Base-by-base conservation (phyloP, 2,329 filamentous ascomycete species). In the Aureobasidium melanogenum region DNA sequence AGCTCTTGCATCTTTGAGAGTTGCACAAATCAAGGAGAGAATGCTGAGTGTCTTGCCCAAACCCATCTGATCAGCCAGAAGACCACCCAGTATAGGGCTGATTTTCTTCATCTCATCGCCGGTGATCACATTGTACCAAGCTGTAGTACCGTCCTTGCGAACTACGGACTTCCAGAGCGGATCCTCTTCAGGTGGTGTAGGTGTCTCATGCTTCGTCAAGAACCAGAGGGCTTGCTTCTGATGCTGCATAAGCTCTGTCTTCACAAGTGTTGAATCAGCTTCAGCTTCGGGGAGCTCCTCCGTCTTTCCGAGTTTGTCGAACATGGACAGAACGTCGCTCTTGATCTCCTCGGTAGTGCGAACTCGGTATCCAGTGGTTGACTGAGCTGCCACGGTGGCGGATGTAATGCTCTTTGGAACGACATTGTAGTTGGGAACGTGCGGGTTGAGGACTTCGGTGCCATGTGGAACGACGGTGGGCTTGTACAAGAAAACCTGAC, bases 171-270 rank as follows among this genome's bases (percentile, higher is more conserved):
- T 85, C 91, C 92, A 97, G 39, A 96, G 83, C 84, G 17, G 43
- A 17, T 47, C 38, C 17, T 64, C 57, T 9, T 54, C 36, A 55
- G 44, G 44, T 28, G 39, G 50, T 2, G 64, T 61, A 0, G 84
- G 82, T 52, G 84, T 82, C 73, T 97, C 93, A 64, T 89, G 88
- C 22, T 83, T 82, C 10, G 80, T 84, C 87, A 97, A 91, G 71
- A 96, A 97, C 71, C 86, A 84, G 0, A 97, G 80, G 0, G 88
- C 93, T 74, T 97, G 91, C 72, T 90, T 94, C 72, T 97, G 93
- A 74, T 97, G 93, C 62, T 82, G 81, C 44, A 97, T 84, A 19
- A 97, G 76, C 30, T 84, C 79, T 0, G 77, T 80, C 0, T 87
- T 91, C 61, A 81, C 80, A 58, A 94, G 81, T 7, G 77, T 73